Percentiles rank a stretch among this genome's conserved stretches.
Conservation (phyloP, 768 basidiomycete genomes). For the Strobilomyces echinocephalus region DNA sequence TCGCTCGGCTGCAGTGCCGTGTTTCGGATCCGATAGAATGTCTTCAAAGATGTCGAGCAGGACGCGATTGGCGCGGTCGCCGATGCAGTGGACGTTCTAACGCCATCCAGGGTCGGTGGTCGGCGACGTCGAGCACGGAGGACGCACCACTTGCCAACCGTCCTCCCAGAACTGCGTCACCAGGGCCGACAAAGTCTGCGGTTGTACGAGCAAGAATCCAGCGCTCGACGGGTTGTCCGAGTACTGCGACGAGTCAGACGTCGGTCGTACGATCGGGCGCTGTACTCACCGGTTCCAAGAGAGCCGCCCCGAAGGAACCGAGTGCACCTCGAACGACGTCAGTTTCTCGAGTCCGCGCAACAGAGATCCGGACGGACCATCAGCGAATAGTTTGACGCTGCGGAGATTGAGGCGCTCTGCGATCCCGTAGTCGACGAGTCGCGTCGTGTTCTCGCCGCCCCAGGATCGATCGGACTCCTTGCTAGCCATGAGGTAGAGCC, state of each 20-base stretch:
- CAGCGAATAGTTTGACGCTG: constrained; percentile 70
- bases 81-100: constrained; percentile 89
- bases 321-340: constrained; percentile 58
- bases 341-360: not conserved
- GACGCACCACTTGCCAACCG: constrained; percentile 79
- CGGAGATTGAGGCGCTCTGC: constrained; percentile 52
- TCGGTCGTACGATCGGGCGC: not conserved
- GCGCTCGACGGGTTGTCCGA: constrained; percentile 66
- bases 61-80: constrained; percentile 81
- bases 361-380: constrained; percentile 43
- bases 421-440: constrained; percentile 54
- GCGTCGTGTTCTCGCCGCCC: constrained; percentile 57
- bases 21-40: constrained; percentile 36
- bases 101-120: not conserved
- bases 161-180: constrained; percentile 64
- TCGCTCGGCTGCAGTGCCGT: constrained; percentile 34
- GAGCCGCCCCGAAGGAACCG: constrained; percentile 88
- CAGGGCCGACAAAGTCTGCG: constrained; percentile 48
- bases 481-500: constrained; percentile 59
- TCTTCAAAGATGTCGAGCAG: constrained; percentile 81
- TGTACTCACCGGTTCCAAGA: constrained; percentile 54
- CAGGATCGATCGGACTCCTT: constrained; percentile 56
- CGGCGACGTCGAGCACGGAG: not conserved
- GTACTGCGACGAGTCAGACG: constrained; percentile 39
- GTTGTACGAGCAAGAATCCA: constrained; percentile 63